Evolutionary conservation across 2,329 filamentous ascomycete species (phyloP).

Genomic region (Cytospora piceae): DNA sequence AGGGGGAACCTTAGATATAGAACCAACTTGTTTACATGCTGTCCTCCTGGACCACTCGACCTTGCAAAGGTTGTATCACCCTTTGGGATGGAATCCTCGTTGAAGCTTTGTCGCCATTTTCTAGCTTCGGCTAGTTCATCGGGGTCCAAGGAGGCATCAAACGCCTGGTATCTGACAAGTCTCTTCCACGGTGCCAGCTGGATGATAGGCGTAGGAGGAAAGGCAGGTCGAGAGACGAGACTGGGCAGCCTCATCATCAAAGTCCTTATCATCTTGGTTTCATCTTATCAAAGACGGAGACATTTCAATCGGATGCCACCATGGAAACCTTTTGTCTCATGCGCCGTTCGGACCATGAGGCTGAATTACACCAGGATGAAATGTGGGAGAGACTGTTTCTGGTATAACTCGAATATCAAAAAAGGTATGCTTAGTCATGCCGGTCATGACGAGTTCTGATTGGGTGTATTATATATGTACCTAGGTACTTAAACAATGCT

Average conservation of each 20-base stretch:
- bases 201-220: background rate
- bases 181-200: conserved; percentile 29
- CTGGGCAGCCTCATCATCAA: conserved; percentile 13
- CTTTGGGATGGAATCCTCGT: conserved; percentile 48
- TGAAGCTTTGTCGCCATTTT: conserved; percentile 54
- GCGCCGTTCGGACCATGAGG: background rate
- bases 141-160: conserved; percentile 53
- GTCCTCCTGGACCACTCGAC: conserved; percentile 64
- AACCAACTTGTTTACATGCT: conserved; percentile 65
- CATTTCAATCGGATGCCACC: background rate
- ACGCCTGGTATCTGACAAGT: conserved; percentile 48
- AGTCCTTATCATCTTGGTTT: conserved; percentile 16
- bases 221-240: conserved; percentile 15
- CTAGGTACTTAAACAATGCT: background rate
- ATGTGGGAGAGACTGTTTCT: background rate
- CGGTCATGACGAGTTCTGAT: background rate
- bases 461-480: background rate
- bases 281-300: conserved; percentile 14
- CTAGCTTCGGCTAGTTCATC: conserved; percentile 56
- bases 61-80: conserved; percentile 59
- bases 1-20: background rate
- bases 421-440: background rate
- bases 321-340: background rate
- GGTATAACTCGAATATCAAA: background rate
- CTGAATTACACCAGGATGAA: background rate